Evolutionary conservation across 495 filamentous ascomycete species (phyloP), one percentile per base, ranked within the genome.

Genomic region (Delitschia confertaspora): DNA sequence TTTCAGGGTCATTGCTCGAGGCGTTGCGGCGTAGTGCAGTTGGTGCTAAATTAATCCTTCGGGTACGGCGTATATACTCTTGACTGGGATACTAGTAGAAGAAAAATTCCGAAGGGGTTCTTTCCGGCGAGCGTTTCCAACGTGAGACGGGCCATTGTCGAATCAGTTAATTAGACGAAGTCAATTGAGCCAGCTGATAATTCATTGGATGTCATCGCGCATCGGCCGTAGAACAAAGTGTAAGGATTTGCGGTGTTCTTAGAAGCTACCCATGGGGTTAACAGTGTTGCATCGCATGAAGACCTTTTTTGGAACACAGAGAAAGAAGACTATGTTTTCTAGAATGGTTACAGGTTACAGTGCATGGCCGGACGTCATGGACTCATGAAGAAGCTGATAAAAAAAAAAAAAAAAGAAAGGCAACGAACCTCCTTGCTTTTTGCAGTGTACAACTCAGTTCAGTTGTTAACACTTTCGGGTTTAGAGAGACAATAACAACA

Each of bases 241-340:
- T 14, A 6, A 32, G 9, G 6, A 3, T 31, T 22, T 23, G 32
- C 22, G 27, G 17, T 27, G 26, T 22, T 34, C 20, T 21, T 20
- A 13, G n/a, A 35, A 36, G 10, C 29, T 20, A 25, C 23, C 27
- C 36, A 18, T 35, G 18, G 37, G 21, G 42, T 51, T 51, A 46
- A 22, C 48, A 35, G 47, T 48, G 51, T 58, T 58, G 51, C 51
- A 58, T 52, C 34, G 51, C 55, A 55, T 56, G 40, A 43, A 31
- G 16, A 40, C 42, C 37, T 32, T 33, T 38, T 21, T 38, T 33
- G 6, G 6, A 18, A 47, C 19, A 18, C n/a, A 24, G 13, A 20
- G 26, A 32, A 38, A 33, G 27, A 40, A 33, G 19, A 37, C 38
- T 31, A 30, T 11, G 44, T 38, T 43, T 51, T 55, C 51, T 55